Base-by-base conservation (phyloP, 2,329 filamentous ascomycete genomes). In the Diatrype stigma region DNA sequence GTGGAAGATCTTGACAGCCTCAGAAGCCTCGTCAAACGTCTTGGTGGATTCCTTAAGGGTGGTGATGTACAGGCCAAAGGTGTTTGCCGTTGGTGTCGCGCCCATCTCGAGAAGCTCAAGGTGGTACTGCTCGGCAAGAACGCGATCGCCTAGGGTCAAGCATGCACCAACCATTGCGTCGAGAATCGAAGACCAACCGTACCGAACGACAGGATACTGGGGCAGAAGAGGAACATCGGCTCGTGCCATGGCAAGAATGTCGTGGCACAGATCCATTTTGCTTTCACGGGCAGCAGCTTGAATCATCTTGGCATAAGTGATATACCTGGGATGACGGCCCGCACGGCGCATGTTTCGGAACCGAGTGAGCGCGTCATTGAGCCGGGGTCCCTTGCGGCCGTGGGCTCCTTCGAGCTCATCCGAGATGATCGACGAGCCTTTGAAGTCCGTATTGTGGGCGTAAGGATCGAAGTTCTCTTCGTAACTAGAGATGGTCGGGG, bases 1-100 rank as follows among this genome's bases (percentile, higher is more conserved):
- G 64, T 94, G 86, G 78, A 99, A 99, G 70, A 99, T 96, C 74
- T 95, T 95, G 66, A 97, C 87, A 50, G 94, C 94, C 70, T 97
- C 94, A 8, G 91, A 91, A 11, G 94, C 94, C 70, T 99, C 94
- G 64, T 99, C 94, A 59, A 96, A 97, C 0, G 92, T 97, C 81
- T 96, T 96, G 58, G 90, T 90, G 1, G 90, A 96, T 66, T 96
- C 93, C 76, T 97, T 96, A 55, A 99, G 78, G 2, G 93, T 97
- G n/a, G 95, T 97, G 72, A 99, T 99, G 79, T 97, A 99, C 17
- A 99, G 82, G 53, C 94, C 94, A 61, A 95, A 99, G 0, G 94
- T 99, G 76, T 99, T 99, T 42, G 94, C 94, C 2, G 93, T 96
- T 16, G 94, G 94, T 10, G 92, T 87, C 53, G 89, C 85, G 45